Percentiles rank a stretch among this genome's conserved stretches.
Conservation (phyloP, 257 asterid genomes). For the Oldenlandia corymbosa region DNA sequence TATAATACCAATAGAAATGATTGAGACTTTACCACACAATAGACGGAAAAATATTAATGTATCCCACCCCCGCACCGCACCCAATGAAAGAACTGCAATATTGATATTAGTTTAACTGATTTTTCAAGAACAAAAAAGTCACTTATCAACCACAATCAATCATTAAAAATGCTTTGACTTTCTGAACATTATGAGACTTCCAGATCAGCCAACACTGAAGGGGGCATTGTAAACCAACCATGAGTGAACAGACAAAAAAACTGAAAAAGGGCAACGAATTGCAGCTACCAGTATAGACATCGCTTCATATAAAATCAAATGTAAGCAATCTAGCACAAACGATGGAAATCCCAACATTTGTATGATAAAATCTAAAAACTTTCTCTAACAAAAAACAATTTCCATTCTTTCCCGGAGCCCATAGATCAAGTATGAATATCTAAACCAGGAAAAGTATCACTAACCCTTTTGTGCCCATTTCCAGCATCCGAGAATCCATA, state of each 20-base stretch:
- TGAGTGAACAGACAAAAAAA: too few relatives aligned
- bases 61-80: neutral
- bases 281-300: too few relatives aligned
- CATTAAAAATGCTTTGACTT: neutral
- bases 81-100: neutral
- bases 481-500: slow-evolving; percentile 85
- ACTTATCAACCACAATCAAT: neutral
- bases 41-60: too few relatives aligned
- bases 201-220: too few relatives aligned
- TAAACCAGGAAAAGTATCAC: slow-evolving; percentile 10
- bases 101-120: neutral
- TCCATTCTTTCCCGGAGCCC: neutral
- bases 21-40: neutral
- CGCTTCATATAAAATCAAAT: too few relatives aligned
- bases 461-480: slow-evolving; percentile 69
- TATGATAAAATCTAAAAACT: too few relatives aligned
- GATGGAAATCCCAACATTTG: neutral
- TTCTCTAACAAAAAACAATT: neutral
- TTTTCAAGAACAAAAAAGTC: neutral
- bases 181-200: neutral
- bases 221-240: too few relatives aligned
- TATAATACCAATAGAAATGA: slow-evolving; percentile 3
- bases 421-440: neutral
- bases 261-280: too few relatives aligned
- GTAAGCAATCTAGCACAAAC: neutral